Conservation (phyloP, 805 yeast genomes). For the Pichia exigua region DNA sequence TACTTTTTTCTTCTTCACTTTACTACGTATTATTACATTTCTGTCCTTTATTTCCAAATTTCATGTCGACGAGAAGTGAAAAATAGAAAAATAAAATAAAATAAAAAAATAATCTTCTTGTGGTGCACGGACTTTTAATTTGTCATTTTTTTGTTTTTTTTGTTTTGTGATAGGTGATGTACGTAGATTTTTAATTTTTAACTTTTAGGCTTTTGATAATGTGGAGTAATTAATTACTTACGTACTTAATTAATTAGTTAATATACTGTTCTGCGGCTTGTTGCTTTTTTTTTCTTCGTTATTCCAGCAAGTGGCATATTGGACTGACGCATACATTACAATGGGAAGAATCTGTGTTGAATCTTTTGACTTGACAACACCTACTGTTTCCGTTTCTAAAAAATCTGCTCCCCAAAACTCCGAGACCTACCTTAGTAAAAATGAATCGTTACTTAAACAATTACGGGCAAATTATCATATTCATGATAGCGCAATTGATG, state of each 20-base stretch:
- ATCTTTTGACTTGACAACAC: background rate
- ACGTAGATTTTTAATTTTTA: too few species aligned
- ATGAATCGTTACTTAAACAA: background rate
- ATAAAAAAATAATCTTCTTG: too few species aligned
- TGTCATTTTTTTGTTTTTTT: too few species aligned
- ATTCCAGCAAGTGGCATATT: background rate
- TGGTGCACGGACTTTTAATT: background rate
- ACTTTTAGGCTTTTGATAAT: too few species aligned
- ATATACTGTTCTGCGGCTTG: too few species aligned
- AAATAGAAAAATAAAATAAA: too few species aligned
- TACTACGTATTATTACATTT: background rate
- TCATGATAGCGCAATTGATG: background rate
- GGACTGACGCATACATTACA: too few species aligned
- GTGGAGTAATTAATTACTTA: background rate
- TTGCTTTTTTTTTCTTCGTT: background rate
- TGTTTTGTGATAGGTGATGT: background rate
- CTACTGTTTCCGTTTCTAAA: background rate
- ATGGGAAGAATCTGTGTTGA: slow-evolving; percentile 7
- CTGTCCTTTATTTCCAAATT: background rate
- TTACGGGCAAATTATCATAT: background rate
- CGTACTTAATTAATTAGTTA: background rate
- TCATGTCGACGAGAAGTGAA: background rate
- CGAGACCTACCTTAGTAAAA: background rate
- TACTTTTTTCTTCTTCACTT: background rate
- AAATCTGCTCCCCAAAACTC: background rate